Percentiles rank a stretch among this genome's conserved stretches.
These are phyloP conservation scores for Punica granatum DNA, from an alignment of 345 rosid species.

Conservation along the genomic window DNA sequence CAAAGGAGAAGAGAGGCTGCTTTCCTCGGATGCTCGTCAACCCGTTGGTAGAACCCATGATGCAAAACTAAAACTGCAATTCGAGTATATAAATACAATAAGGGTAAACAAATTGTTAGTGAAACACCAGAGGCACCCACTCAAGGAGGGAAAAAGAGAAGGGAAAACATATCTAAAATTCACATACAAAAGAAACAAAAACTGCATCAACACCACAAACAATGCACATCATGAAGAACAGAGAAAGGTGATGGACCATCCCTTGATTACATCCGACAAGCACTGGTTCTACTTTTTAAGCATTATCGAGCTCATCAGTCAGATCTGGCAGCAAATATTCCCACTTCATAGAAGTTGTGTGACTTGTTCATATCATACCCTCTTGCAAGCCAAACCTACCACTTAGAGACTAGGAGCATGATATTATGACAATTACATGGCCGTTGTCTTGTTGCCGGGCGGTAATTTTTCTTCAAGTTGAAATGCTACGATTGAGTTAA, in stretches of 20 bases:
- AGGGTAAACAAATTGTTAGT: background rate
- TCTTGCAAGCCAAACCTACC: background rate
- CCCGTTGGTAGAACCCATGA: slow-evolving; percentile 45
- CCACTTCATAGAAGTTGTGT: background rate
- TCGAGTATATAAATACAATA: background rate
- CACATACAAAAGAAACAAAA: background rate
- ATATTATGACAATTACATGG: background rate
- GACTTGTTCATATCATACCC: background rate
- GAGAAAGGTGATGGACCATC: background rate
- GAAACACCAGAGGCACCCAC: background rate
- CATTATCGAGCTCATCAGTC: background rate
- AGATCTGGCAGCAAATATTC: background rate
- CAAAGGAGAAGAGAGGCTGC: slow-evolving; percentile 77
- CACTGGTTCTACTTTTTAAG: background rate
- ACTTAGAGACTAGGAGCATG: background rate
- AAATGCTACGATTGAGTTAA: background rate
- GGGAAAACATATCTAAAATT: background rate
- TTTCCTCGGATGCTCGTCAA: slow-evolving; percentile 23
- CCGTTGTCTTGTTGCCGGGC: background rate
- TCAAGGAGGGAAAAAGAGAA: background rate
- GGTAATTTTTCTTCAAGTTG: background rate
- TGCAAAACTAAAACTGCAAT: background rate
- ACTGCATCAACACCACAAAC: background rate
- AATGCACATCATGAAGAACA: background rate
- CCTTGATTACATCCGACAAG: background rate